Base-by-base conservation (phyloP, 2,329 filamentous ascomycete genomes). In the Penicillium sp. region DNA sequence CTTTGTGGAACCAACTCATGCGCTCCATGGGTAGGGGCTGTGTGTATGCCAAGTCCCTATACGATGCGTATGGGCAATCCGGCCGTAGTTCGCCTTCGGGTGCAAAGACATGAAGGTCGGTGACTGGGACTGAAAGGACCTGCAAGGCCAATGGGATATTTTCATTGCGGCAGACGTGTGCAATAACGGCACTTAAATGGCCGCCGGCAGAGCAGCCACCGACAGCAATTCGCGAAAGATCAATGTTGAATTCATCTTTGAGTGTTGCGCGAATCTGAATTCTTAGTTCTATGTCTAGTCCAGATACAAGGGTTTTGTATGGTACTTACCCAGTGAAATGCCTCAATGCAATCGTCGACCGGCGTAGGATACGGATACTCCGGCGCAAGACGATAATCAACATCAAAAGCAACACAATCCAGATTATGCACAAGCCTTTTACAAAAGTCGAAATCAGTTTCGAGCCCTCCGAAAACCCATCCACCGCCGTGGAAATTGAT, bases 401-500 rank as follows among this genome's bases (percentile, higher is more conserved):
- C 71, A 59, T 77, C 75, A 60, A 78, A 75, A 0, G 64, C 73
- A 12, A 78, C 74, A 42, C 71, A 58, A 16, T 71, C 66, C 16
- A 72, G 67, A 14, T 72, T 67, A 58, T 73, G 61, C 20, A 73
- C 70, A 9, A 77, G 51, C 20, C 66, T 64, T 59, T 77, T 76
- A 58, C 74, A 77, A 55, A 74, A 71, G 46, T 75, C 71, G 61
- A 73, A 68, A 49, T 77, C 74, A 0, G 62, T 63, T 5, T 58
- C 52, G 2, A 77, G 63, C 1, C 68, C 71, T 3, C 74, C 74
- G 61, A 77, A 76, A 7, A 77, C 73, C 72, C 74, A 78, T 12
- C 72, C 72, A 28, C 72, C 70, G 8, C 72, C 72, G 55, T 74
- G 71, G 59, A 73, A 73, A 49, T 74, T 74, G 57, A 77, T 60